phyloP scores from a whole-genome alignment of 2,329 filamentous ascomycete species.

The Colletotrichum spinosum region DNA sequence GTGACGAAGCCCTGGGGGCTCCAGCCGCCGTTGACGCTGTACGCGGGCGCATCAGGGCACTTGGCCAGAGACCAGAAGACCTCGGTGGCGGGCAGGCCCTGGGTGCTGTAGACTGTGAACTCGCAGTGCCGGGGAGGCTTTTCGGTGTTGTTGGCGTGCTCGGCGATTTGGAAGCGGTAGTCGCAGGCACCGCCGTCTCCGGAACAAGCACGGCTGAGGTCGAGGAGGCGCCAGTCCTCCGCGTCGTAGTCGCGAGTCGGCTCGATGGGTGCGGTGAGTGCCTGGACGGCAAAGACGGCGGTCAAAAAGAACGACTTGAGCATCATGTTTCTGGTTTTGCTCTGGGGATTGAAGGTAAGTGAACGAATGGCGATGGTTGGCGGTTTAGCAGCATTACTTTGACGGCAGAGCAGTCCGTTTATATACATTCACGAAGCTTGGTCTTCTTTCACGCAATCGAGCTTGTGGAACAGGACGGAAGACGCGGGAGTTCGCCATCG shows the following conservation, averaged over 20 bases:
- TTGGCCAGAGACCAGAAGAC: background rate
- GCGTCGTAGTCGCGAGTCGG: background rate
- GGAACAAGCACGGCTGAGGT: slow-evolving; percentile 16
- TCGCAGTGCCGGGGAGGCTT: slow-evolving; percentile 4
- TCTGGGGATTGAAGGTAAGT: background rate
- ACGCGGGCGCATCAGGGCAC: background rate
- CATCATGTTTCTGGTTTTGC: background rate
- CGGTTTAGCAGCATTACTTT: background rate
- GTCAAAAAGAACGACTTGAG: background rate
- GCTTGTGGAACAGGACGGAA: too few species aligned
- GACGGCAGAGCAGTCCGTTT: too few species aligned
- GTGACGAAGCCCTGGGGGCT: slow-evolving; percentile 5
- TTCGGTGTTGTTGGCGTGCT: background rate
- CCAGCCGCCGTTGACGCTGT: slow-evolving; percentile 31
- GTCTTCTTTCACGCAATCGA: too few species aligned
- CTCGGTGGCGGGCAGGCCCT: background rate
- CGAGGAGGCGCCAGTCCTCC: slow-evolving; percentile 18
- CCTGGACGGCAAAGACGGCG: background rate
- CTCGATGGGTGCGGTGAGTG: accelerated
- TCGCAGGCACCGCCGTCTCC: slow-evolving; percentile 14
- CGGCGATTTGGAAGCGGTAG: slow-evolving; percentile 26
- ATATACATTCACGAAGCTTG: too few species aligned
- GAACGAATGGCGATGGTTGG: background rate
- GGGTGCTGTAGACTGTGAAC: slow-evolving; percentile 16
- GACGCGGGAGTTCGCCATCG: too few species aligned